Base-by-base conservation (phyloP, 73 alveolate species). In the Paramecium tetraurelia region DNA sequence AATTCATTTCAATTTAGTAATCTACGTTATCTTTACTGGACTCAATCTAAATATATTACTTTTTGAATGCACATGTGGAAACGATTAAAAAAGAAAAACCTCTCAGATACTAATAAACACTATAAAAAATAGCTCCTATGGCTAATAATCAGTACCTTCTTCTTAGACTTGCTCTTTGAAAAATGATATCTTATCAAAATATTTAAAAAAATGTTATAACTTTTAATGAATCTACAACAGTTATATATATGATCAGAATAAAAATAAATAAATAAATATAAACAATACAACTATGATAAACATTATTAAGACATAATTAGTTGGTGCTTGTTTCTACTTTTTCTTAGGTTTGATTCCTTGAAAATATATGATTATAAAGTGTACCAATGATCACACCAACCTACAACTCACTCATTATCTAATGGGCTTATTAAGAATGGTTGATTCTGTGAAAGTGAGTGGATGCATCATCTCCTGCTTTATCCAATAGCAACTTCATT, bases 381-480 rank as follows among this genome's bases (percentile, higher is more conserved):
- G 5, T 59, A 59, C 92, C 92, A 14, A 27, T 24, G 5, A 86
- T 59, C 8, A 86, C 44, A 10, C 93, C 93, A 16, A 86, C 85
- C 59, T 86, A 35, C 16, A 27, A 63, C 3, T 57, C 70, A 58
- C 33, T 58, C 70, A 70, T 57, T 38, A 38, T 50, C 3, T 59
- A 53, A 18, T 24, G 38, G 35, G 93, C 93, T n/a, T 63, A 31
- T 48, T 86, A 38, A 7, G 93, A 75, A 35, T 89, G 94, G 24
- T 57, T 77, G 40, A 44, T 50, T 24, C 38, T 80, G 27, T 70
- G 59, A 53, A 89, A 89, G n/a, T 29, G 69, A 33, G 57, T 20
- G 24, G 92, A 35, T 57, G 94, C 94, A 29, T 89, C 92, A 12
- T 89, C 83, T 11, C 92, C 94, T 21, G 94, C 94, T 53, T 92